Percentiles rank a stretch among this genome's conserved stretches.
Evolutionary conservation across 2,329 filamentous ascomycete genomes (phyloP).

Genomic region (Tetracladium maxilliforme): DNA sequence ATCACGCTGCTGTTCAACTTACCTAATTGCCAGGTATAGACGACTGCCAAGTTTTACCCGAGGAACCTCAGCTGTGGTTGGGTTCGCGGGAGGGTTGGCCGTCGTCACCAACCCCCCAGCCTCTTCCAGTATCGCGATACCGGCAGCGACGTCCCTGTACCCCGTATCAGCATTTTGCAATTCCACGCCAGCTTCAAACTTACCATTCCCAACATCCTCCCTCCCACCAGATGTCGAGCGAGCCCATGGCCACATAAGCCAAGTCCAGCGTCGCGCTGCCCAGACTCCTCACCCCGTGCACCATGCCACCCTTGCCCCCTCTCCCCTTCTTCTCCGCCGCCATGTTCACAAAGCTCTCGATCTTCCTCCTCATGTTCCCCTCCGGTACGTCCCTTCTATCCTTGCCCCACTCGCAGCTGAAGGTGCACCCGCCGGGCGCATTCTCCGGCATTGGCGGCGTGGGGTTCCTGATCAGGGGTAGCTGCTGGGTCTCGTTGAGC

Average conservation of each 20-base stretch:
- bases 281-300: conserved; percentile 59
- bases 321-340: conserved; percentile 49
- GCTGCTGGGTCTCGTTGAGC: conserved; percentile 45
- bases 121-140: conserved; percentile 57
- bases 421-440: conserved; percentile 55
- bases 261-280: conserved; percentile 62
- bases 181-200: conserved; percentile 9
- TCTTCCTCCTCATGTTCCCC: conserved; percentile 56
- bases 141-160: conserved; percentile 59
- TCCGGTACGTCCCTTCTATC: conserved; percentile 51
- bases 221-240: conserved; percentile 74
- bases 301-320: conserved; percentile 60
- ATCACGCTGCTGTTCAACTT: conserved; percentile 8
- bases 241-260: conserved; percentile 61
- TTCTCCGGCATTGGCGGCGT: conserved; percentile 45
- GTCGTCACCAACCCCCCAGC: conserved; percentile 62
- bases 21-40: conserved; percentile 57
- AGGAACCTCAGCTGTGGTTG: conserved; percentile 36
- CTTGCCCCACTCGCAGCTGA: conserved; percentile 70
- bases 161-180: conserved; percentile 4
- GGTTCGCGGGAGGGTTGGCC: conserved; percentile 52
- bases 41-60: conserved; percentile 50
- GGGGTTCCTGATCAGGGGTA: conserved; percentile 49
- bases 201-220: conserved; percentile 71
- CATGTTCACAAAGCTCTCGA: conserved; percentile 64